Evolutionary conservation across 139 green algal genomes (phyloP).

Genomic region (Astrephomene gubernaculifera): DNA sequence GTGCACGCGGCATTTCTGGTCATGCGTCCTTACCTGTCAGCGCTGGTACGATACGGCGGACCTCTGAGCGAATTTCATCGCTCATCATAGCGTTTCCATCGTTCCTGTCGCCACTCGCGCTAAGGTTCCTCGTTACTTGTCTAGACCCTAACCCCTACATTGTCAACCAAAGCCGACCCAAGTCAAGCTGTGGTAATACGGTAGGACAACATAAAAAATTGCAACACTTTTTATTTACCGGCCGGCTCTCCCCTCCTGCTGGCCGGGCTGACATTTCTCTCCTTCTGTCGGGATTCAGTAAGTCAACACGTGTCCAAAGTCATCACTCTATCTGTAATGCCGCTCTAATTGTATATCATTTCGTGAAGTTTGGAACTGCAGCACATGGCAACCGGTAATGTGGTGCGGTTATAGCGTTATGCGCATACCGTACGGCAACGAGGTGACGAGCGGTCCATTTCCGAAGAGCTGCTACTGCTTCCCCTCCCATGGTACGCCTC

Average conservation of each 20-base stretch:
- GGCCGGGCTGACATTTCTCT: neutral
- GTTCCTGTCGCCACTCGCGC: neutral
- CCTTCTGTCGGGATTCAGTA: too few relatives aligned
- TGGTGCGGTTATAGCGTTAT: too few relatives aligned
- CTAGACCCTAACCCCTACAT: conserved; percentile 26
- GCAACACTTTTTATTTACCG: neutral
- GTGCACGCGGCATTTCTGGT: neutral
- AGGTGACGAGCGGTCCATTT: too few relatives aligned
- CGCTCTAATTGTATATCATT: too few relatives aligned
- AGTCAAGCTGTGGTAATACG: neutral
- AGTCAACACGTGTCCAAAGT: too few relatives aligned
- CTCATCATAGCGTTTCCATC: conserved; percentile 33
- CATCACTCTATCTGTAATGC: too few relatives aligned
- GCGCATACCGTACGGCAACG: too few relatives aligned
- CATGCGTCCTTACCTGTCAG: conserved; percentile 29
- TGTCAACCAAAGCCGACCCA: neutral
- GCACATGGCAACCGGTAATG: too few relatives aligned
- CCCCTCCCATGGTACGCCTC: too few relatives aligned
- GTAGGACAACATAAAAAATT: too few relatives aligned
- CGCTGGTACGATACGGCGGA: conserved; percentile 43
- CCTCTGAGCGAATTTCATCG: conserved; percentile 55
- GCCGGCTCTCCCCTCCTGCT: neutral
- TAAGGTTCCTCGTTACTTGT: conserved; percentile 9
- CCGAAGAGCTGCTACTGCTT: too few relatives aligned
- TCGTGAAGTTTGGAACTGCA: too few relatives aligned